A percentile compares a stretch with the other conserved stretches of the same genome.
phyloP scores from a whole-genome alignment of 1,284 basidiomycete species.

The Takashimella koratensis region DNA sequence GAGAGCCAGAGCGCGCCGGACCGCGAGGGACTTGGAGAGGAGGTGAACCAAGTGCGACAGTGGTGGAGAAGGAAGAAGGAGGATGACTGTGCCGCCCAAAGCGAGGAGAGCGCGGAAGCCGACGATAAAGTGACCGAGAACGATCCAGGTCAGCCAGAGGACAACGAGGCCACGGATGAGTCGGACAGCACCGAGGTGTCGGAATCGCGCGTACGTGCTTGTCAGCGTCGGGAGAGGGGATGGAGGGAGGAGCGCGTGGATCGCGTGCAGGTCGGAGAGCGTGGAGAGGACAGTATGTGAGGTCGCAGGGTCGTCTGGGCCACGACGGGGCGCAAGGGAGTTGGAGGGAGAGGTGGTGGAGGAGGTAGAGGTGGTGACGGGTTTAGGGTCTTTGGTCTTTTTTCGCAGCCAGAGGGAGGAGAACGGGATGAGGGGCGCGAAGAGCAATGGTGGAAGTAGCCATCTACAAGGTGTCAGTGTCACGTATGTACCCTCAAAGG shows the following conservation, averaged over 20 bases:
- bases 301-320: conserved; percentile 52
- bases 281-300: conserved; percentile 58
- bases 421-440: conserved; percentile 33
- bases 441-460: conserved; percentile 44
- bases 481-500: no score
- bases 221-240: conserved; percentile 26
- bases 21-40: conserved; percentile 36
- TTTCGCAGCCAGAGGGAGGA: conserved; percentile 51
- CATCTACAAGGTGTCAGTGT: conserved; percentile 44
- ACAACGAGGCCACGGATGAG: conserved; percentile 39
- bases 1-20: conserved; percentile 35
- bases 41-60: conserved; percentile 36
- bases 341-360: neutral
- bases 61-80: conserved; percentile 45
- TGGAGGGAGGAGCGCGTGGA: conserved; percentile 43
- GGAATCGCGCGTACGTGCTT: conserved; percentile 32
- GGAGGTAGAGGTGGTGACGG: neutral
- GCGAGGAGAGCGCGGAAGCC: conserved; percentile 36
- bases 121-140: conserved; percentile 26
- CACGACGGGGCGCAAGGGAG: conserved; percentile 12
- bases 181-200: conserved; percentile 31
- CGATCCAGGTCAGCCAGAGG: conserved; percentile 45
- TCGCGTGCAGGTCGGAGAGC: conserved; percentile 45
- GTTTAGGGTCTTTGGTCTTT: conserved; percentile 48
- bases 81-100: conserved; percentile 37